A percentile compares a stretch with the other conserved stretches of the same genome.
Evolutionary conservation across 225 moss, liverwort and hornwort species (phyloP).

Genomic region (Rhytidiadelphus loreus): DNA sequence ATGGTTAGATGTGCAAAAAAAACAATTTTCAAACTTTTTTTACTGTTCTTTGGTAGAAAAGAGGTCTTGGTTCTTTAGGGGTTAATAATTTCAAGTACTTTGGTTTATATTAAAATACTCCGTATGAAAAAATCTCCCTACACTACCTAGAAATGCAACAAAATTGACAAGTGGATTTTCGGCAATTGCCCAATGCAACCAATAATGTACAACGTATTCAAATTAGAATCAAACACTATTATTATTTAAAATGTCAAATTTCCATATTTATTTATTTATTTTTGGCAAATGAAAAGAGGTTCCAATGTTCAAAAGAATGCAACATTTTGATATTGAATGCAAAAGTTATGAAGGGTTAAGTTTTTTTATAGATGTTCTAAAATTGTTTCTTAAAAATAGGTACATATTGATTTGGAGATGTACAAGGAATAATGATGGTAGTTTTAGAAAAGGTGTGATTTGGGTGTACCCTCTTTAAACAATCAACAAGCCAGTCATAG

Average conservation of each 20-base stretch:
- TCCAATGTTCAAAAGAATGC: not conserved
- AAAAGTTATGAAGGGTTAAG: not conserved
- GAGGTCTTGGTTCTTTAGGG: too few species aligned
- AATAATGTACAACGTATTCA: not conserved
- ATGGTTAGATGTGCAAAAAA: too few species aligned
- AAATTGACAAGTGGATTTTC: not conserved
- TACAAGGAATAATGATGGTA: not conserved
- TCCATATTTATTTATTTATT: not conserved
- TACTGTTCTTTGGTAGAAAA: too few species aligned
- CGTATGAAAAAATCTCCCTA: not conserved
- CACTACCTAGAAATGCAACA: not conserved
- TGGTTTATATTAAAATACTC: not conserved
- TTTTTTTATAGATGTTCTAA: not conserved
- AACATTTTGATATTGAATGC: not conserved
- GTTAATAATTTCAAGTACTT: not conserved
- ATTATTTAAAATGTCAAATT: not conserved
- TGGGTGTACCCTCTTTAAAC: not conserved
- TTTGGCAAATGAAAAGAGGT: not conserved
- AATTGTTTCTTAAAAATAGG: not conserved
- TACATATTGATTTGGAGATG: rapidly evolving
- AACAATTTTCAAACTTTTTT: too few species aligned
- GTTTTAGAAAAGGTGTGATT: rapidly evolving
- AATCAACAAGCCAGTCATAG: not conserved
- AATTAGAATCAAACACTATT: not conserved
- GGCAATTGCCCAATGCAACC: not conserved